A percentile compares a stretch with the other conserved stretches of the same genome.
Evolutionary conservation across 257 asterid species (phyloP).

Genomic region (Solanum lycopersicoides): DNA sequence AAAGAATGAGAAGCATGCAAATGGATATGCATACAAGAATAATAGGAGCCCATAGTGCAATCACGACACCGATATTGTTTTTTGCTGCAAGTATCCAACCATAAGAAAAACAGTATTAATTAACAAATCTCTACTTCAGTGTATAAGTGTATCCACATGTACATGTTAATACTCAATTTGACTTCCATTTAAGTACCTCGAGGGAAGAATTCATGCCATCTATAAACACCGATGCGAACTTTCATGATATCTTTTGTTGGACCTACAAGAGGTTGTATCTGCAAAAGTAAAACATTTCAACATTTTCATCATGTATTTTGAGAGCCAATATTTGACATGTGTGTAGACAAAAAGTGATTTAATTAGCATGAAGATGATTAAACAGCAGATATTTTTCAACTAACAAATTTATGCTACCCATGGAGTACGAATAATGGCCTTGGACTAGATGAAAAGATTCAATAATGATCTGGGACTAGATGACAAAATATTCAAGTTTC

Average conservation of each 20-base stretch:
- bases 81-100: constrained; percentile 43
- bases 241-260: constrained; percentile 83
- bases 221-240: constrained; percentile 31
- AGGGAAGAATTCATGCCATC: constrained; percentile 98
- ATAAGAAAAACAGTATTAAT: not conserved
- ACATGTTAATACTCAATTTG: not conserved
- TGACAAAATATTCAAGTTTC: not conserved
- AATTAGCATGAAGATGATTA: not conserved
- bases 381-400: not conserved
- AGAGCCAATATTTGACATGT: not conserved
- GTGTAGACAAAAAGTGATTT: not conserved
- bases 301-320: not conserved
- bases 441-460: not conserved
- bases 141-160: not conserved
- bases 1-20: constrained; percentile 10
- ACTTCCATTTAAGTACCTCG: constrained; percentile 36
- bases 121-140: not conserved
- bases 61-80: constrained; percentile 80
- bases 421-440: not conserved
- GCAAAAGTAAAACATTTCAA: constrained; percentile 20
- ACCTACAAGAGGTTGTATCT: constrained; percentile 82
- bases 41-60: constrained; percentile 91
- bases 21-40: constrained; percentile 44
- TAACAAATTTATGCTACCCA: not conserved
- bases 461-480: not conserved